Percentiles rank a stretch among this genome's conserved stretches.
Conservation (phyloP, 805 yeast species). For the Candida takata region DNA sequence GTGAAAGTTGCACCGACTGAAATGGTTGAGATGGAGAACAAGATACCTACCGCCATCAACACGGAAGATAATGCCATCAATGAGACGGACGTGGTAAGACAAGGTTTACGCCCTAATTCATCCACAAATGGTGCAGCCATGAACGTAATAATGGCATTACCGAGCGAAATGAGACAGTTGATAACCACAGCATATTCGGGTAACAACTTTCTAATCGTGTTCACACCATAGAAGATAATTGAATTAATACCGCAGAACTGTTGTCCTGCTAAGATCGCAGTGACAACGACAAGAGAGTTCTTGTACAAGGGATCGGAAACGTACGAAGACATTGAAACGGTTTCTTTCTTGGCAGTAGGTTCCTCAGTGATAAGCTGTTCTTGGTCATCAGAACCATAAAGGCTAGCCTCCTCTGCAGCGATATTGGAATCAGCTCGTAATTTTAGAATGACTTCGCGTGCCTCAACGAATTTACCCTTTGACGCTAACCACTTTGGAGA, state of each 20-base stretch:
- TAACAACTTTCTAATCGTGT: constrained; percentile 62
- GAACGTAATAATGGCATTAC: constrained; percentile 70
- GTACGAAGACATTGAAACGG: constrained; percentile 35
- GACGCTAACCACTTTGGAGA: constrained; percentile 77
- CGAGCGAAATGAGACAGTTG: constrained; percentile 68
- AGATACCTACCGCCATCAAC: constrained; percentile 61
- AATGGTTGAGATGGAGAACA: constrained; percentile 35
- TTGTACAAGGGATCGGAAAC: constrained; percentile 43
- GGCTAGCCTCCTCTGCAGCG: constrained; percentile 16
- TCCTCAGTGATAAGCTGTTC: neutral
- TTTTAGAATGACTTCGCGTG: constrained; percentile 28
- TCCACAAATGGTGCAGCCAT: constrained; percentile 74
- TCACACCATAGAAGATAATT: constrained; percentile 88
- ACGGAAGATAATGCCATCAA: constrained; percentile 64
- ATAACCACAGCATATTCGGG: constrained; percentile 67
- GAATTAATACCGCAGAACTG: constrained; percentile 93
- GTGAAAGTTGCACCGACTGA: constrained; percentile 59
- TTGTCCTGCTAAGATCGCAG: constrained; percentile 73
- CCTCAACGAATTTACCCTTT: constrained; percentile 39
- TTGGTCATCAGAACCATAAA: constrained; percentile 4
- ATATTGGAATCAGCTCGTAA: constrained; percentile 28
- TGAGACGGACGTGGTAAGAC: constrained; percentile 57
- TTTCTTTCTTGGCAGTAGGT: neutral
- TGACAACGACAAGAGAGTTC: constrained; percentile 57
- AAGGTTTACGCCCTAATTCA: constrained; percentile 63